Conservation (phyloP, 2,329 filamentous ascomycete genomes). For the Ascochyta rabiei region DNA sequence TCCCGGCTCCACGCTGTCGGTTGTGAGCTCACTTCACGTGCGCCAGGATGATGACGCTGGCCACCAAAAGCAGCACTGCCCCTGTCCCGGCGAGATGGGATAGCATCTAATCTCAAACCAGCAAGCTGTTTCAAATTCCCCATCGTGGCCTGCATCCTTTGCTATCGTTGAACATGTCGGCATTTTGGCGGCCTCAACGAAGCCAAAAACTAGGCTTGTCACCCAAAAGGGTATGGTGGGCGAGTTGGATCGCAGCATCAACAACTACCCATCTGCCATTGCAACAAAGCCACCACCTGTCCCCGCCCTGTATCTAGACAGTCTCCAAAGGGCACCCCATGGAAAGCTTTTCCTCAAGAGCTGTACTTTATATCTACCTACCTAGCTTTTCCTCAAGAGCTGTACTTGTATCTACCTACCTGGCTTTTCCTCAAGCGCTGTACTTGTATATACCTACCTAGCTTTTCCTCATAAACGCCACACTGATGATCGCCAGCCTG, state of each 20-base stretch:
- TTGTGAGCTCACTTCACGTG: conserved; percentile 26
- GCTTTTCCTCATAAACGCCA: neutral
- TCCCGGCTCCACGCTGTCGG: conserved; percentile 43
- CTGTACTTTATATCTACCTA: too few species aligned
- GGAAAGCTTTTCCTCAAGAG: too few species aligned
- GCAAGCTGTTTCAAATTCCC: conserved; percentile 16
- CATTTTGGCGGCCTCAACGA: neutral
- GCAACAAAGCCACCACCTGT: neutral
- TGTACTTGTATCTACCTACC: too few species aligned
- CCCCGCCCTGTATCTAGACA: too few species aligned
- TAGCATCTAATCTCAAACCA: conserved; percentile 20
- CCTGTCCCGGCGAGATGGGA: conserved; percentile 23
- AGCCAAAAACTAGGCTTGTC: neutral
- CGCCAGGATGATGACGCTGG: conserved; percentile 21
- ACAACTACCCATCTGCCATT: neutral
- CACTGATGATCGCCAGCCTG: too few species aligned
- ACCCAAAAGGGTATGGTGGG: neutral
- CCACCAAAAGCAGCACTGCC: conserved; percentile 22
- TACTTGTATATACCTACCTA: too few species aligned
- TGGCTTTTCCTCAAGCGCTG: too few species aligned
- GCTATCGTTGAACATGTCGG: neutral
- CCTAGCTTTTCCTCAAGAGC: too few species aligned
- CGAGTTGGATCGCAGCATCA: neutral
- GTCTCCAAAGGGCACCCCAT: too few species aligned
- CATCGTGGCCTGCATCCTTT: too few species aligned